Conservation (phyloP, 2,329 filamentous ascomycete species). For the Penicillium brasilianum region DNA sequence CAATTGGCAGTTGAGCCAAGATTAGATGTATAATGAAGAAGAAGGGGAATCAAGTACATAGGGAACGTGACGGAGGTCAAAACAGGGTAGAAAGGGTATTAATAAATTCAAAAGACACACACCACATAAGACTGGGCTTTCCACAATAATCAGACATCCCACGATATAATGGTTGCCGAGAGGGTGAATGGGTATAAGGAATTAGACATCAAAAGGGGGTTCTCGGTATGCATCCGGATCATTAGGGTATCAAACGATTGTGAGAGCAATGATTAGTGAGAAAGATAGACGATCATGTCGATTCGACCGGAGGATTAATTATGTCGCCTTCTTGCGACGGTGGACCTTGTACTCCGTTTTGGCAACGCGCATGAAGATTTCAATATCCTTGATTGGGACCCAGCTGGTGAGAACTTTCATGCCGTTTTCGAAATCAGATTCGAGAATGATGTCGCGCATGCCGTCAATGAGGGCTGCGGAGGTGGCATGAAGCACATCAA, state of each 20-base stretch:
- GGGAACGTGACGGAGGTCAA: slow-evolving; percentile 3
- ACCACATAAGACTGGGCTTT: neutral
- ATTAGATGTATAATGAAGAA: neutral
- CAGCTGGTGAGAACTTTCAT: slow-evolving; percentile 97
- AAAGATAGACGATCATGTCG: slow-evolving; percentile 7
- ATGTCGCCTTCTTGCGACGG: slow-evolving; percentile 52
- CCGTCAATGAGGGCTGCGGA: slow-evolving; percentile 90
- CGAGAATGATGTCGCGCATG: slow-evolving; percentile 82
- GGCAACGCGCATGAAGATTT: slow-evolving; percentile 88
- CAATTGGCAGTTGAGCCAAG: neutral
- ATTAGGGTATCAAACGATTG: slow-evolving; percentile 32
- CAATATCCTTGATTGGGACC: slow-evolving; percentile 92
- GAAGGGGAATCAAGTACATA: slow-evolving; percentile 7
- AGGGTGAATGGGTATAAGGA: slow-evolving; percentile 25
- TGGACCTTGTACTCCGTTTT: slow-evolving; percentile 82
- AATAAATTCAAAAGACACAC: slow-evolving; percentile 6
- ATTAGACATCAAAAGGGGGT: slow-evolving; percentile 26
- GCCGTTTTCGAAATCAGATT: slow-evolving; percentile 94
- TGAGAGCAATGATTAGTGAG: slow-evolving; percentile 20
- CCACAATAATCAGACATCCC: slow-evolving; percentile 9
- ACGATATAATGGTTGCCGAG: slow-evolving; percentile 3
- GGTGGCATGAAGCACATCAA: slow-evolving; percentile 88
- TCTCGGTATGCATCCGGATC: slow-evolving; percentile 22
- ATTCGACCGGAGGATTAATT: slow-evolving; percentile 9
- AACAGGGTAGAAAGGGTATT: slow-evolving; percentile 9